phyloP scores from a whole-genome alignment of 768 basidiomycete genomes.

The Tephrocybe rancida region DNA sequence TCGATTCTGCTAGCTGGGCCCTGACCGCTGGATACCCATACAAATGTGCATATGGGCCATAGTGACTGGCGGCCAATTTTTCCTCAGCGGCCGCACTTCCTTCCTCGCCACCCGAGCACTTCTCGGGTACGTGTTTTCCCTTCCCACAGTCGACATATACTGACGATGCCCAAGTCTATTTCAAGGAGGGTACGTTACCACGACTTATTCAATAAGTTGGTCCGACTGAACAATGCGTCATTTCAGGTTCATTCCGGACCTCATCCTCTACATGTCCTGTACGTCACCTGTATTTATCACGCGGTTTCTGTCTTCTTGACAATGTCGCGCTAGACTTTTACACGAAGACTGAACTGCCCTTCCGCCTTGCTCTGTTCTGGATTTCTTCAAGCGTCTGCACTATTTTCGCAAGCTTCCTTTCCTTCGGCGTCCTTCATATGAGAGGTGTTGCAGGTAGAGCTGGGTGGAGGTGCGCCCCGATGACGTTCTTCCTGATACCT shows the following conservation, averaged over 20 bases:
- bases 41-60: conserved; percentile 60
- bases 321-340: conserved; percentile 47
- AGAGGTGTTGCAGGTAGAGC: conserved; percentile 53
- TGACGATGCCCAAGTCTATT: conserved; percentile 27
- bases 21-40: conserved; percentile 65
- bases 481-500: background rate
- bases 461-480: conserved; percentile 42
- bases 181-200: conserved; percentile 46
- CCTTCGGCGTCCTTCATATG: conserved; percentile 62
- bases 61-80: conserved; percentile 55
- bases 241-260: conserved; percentile 55
- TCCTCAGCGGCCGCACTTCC: conserved; percentile 50
- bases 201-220: no score
- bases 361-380: conserved; percentile 61
- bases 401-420: conserved; percentile 56
- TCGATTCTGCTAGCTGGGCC: conserved; percentile 50
- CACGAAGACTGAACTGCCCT: conserved; percentile 58
- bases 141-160: background rate
- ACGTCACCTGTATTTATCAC: conserved; percentile 12
- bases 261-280: conserved; percentile 66
- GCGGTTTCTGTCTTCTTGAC: background rate
- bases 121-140: conserved; percentile 37
- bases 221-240: no score
- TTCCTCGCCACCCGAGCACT: conserved; percentile 53
- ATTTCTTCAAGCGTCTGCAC: conserved; percentile 45